These are phyloP conservation scores for Acer negundo DNA, from an alignment of 345 rosid genomes.

Conservation along the genomic window DNA sequence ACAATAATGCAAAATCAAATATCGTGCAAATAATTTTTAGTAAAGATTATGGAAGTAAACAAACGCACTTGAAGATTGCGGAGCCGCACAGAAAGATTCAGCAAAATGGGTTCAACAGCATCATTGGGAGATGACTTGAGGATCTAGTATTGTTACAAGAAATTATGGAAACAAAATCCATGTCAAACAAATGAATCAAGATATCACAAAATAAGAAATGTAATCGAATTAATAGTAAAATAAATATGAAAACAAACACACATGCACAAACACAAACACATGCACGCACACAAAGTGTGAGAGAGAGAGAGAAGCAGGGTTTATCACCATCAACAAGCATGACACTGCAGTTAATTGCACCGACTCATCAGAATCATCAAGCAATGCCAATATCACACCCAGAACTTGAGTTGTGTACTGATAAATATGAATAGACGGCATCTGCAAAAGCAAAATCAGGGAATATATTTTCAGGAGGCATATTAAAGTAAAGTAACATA, in stretches of 20 bases:
- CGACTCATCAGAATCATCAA: constrained; percentile 85
- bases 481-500: not conserved
- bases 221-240: constrained; percentile 3
- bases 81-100: constrained; percentile 78
- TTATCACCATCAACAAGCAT: constrained; percentile 71
- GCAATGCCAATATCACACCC: constrained; percentile 83
- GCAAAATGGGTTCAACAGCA: constrained; percentile 86
- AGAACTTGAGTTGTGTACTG: constrained; percentile 82
- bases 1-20: not conserved
- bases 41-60: constrained; percentile 6
- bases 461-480: not conserved
- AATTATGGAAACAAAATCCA: not conserved
- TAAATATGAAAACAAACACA: not conserved
- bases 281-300: not conserved
- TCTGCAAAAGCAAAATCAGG: constrained; percentile 44
- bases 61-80: constrained; percentile 81
- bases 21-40: not conserved
- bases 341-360: constrained; percentile 94
- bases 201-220: constrained; percentile 6
- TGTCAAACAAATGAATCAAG: constrained; percentile 16
- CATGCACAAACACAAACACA: not conserved
- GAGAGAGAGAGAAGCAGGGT: constrained; percentile 11
- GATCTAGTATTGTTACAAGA: constrained; percentile 46
- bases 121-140: constrained; percentile 76
- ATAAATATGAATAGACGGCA: constrained; percentile 72